Evolutionary conservation across 1,284 basidiomycete genomes (phyloP), one percentile per base, ranked within the genome.

Genomic region (Mycosarcoma mackinlayi): DNA sequence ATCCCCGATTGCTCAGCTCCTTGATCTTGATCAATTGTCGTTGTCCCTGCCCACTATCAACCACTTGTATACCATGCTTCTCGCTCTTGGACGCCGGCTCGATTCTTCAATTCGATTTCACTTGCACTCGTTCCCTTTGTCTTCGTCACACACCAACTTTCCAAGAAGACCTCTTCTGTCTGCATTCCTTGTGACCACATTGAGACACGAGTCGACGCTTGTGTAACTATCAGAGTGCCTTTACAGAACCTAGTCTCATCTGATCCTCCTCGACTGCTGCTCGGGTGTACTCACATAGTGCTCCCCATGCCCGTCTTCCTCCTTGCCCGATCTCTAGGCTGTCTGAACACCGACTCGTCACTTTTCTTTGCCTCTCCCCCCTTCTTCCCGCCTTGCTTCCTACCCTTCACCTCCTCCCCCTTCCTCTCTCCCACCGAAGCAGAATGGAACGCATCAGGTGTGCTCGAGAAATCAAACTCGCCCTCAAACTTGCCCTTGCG

Each of bases 1-100:
- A 84, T 87, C 56, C 86, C 86, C 4, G 76, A 82, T 21, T 86
- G 86, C 75, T 63, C 74, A 8, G 75, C 82, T 34, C 69, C 75
- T 1, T 77, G 40, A 66, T 6, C 21, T n/a, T 1, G 1, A 8
- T 8, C 16, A 28, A n/a, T 19, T 11, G 35, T n/a, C 11, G 33
- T 10, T 40, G 13, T 34, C 13, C 28, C 25, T 28, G 23, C 23
- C 21, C 46, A 47, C 23, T 41, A n/a, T n/a, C n/a, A n/a, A n/a
- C n/a, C n/a, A n/a, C n/a, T 31, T 52, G 38, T 33, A 52, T 31
- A 30, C 19, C 3, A 23, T 23, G 10, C 16, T 18, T 46, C 31
- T 18, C 33, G n/a, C 7, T 35, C n/a, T 4, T 35, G 13, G 4
- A 6, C 21, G 9, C 9, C n/a, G 18, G 8, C 6, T 38, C 8